A percentile compares a stretch with the other conserved stretches of the same genome.
These are phyloP conservation scores for Pezicula radicicola DNA, from an alignment of 2,329 filamentous ascomycete species.

Conservation along the genomic window DNA sequence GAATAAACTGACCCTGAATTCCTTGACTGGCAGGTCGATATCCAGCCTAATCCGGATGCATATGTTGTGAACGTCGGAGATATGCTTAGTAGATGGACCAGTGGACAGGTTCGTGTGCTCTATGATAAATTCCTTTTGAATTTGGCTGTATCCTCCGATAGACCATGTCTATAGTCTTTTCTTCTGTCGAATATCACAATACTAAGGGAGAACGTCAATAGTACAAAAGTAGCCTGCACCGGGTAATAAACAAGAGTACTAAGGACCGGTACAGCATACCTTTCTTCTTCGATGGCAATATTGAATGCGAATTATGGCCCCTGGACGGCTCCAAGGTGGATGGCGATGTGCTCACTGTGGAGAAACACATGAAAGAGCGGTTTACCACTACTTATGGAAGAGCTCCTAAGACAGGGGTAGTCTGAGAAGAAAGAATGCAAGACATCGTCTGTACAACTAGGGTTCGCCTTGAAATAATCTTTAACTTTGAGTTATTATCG, in stretches of 20 bases:
- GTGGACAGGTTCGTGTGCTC: conserved; percentile 25
- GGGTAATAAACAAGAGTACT: conserved; percentile 48
- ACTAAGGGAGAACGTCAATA: too few species aligned
- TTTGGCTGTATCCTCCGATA: too few species aligned
- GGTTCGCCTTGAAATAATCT: background rate
- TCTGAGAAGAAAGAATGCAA: background rate
- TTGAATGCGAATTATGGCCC: conserved; percentile 33
- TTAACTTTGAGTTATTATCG: background rate
- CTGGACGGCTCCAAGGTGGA: conserved; percentile 14
- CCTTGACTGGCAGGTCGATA: conserved; percentile 19
- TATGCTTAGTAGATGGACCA: conserved; percentile 45
- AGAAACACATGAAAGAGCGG: conserved; percentile 25
- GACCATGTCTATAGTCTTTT: too few species aligned
- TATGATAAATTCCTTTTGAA: too few species aligned
- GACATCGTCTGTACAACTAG: background rate
- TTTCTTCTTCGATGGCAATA: conserved; percentile 53
- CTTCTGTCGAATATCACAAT: too few species aligned
- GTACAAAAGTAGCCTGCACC: conserved; percentile 50
- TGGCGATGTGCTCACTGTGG: conserved; percentile 17
- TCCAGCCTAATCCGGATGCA: conserved; percentile 38
- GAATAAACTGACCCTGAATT: too few species aligned
- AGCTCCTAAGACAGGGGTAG: conserved; percentile 10
- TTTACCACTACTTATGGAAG: conserved; percentile 22
- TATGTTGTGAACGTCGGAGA: conserved; percentile 50
- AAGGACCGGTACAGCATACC: conserved; percentile 50